These are phyloP conservation scores for Trichoderma atroviride DNA, from an alignment of 2,329 filamentous ascomycete genomes.

Conservation along the genomic window DNA sequence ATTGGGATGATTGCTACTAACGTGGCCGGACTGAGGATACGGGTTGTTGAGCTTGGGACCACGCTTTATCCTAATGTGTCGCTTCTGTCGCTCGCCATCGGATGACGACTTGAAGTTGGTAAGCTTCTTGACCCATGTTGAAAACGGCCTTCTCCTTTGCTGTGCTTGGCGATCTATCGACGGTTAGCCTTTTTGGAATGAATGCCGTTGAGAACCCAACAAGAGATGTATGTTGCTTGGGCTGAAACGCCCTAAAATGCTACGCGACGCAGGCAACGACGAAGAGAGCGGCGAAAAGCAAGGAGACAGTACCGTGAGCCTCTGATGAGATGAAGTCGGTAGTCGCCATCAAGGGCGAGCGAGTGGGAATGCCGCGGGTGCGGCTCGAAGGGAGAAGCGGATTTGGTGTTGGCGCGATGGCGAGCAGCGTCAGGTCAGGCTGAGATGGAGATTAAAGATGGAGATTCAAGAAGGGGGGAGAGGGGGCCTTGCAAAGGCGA, in stretches of 20 bases:
- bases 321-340: conserved; percentile 43
- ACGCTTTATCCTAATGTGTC: conserved; percentile 56
- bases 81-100: conserved; percentile 53
- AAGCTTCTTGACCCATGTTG: conserved; percentile 92
- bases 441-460: conserved; percentile 9
- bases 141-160: conserved; percentile 80
- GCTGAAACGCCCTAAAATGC: background rate
- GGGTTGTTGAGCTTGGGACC: conserved; percentile 77
- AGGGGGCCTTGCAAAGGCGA: conserved; percentile 4
- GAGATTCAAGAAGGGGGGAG: background rate
- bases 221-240: conserved; percentile 13
- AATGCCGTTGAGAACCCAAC: background rate
- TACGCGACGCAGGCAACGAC: background rate
- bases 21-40: conserved; percentile 79
- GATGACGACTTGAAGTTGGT: conserved; percentile 81
- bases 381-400: conserved; percentile 3
- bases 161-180: conserved; percentile 65
- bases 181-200: conserved; percentile 36
- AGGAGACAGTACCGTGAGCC: conserved; percentile 45
- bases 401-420: conserved; percentile 6
- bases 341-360: conserved; percentile 39
- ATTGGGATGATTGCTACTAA: conserved; percentile 39
- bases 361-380: conserved; percentile 15
- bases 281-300: background rate
- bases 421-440: conserved; percentile 12